phyloP scores from a whole-genome alignment of 345 rosid genomes.

The Streptanthus diversifolius region DNA sequence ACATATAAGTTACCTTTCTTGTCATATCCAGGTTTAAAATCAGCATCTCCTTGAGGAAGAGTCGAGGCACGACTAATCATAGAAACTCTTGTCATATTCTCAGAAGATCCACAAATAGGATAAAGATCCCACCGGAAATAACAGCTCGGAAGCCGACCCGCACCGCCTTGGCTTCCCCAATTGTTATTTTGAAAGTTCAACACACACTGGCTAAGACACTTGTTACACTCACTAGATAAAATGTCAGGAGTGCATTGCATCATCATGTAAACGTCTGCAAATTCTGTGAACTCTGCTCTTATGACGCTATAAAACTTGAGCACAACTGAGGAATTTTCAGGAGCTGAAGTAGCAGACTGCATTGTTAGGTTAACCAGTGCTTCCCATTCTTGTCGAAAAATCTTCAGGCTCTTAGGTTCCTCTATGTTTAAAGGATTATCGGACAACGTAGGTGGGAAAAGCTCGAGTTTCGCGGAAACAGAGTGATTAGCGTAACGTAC shows the following conservation, averaged over 20 bases:
- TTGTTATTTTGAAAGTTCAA: conserved; percentile 20
- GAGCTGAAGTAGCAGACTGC: background rate
- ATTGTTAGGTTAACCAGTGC: background rate
- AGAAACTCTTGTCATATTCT: conserved; percentile 5
- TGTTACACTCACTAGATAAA: conserved; percentile 21
- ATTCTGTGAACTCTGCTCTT: background rate
- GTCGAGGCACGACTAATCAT: background rate
- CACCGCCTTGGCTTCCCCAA: conserved; percentile 40
- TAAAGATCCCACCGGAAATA: conserved; percentile 45
- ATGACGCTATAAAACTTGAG: conserved; percentile 36
- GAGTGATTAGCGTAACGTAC: background rate
- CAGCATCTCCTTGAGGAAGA: background rate
- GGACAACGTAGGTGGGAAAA: background rate
- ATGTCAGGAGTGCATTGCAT: conserved; percentile 55
- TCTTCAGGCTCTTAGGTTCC: background rate
- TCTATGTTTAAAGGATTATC: background rate
- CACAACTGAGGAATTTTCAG: conserved; percentile 17
- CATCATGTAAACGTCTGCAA: conserved; percentile 26
- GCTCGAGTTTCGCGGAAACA: conserved; percentile 1
- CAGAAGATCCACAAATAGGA: conserved; percentile 19
- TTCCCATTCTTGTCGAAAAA: conserved; percentile 9
- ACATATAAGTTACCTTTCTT: conserved; percentile 3
- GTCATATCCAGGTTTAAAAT: background rate
- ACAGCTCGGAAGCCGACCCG: conserved; percentile 38
- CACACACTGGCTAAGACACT: conserved; percentile 28